Percentiles rank a stretch among this genome's conserved stretches.
Evolutionary conservation across 2,329 filamentous ascomycete genomes (phyloP).

Genomic region (Helicocarpus griseus): DNA sequence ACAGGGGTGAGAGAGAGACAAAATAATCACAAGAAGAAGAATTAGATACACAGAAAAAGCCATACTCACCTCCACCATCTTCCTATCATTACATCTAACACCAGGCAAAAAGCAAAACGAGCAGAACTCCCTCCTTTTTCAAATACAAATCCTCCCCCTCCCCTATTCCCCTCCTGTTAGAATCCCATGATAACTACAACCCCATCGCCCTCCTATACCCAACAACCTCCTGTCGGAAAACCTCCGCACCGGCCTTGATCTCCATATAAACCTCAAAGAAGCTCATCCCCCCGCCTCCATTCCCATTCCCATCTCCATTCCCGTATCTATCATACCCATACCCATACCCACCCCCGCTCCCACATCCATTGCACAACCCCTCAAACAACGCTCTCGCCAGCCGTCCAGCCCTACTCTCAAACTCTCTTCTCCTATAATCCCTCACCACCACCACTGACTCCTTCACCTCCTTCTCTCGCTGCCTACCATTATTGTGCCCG

Average conservation of each 20-base stretch:
- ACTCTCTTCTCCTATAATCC: constrained; percentile 11
- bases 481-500: background rate
- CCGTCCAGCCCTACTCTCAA: constrained; percentile 18
- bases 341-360: constrained; percentile 17
- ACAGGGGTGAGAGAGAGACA: too few species aligned
- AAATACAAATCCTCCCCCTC: too few species aligned
- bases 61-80: too few species aligned
- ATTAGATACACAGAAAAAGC: background rate
- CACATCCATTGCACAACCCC: constrained; percentile 17
- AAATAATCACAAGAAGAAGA: background rate
- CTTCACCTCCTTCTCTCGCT: background rate
- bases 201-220: constrained; percentile 17
- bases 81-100: too few species aligned
- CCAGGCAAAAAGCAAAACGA: too few species aligned
- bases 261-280: constrained; percentile 16
- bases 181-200: too few species aligned
- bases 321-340: constrained; percentile 22
- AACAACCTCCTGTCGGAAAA: constrained; percentile 22
- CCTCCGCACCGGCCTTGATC: constrained; percentile 17
- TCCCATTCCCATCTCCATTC: constrained; percentile 14
- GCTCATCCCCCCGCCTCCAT: too few species aligned
- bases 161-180: too few species aligned
- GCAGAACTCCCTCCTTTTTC: too few species aligned
- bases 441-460: constrained; percentile 3
- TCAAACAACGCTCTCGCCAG: constrained; percentile 25